These are phyloP conservation scores for Globisporangium sylvaticum DNA, from an alignment of 352 stramenopile genomes.

Conservation along the genomic window DNA sequence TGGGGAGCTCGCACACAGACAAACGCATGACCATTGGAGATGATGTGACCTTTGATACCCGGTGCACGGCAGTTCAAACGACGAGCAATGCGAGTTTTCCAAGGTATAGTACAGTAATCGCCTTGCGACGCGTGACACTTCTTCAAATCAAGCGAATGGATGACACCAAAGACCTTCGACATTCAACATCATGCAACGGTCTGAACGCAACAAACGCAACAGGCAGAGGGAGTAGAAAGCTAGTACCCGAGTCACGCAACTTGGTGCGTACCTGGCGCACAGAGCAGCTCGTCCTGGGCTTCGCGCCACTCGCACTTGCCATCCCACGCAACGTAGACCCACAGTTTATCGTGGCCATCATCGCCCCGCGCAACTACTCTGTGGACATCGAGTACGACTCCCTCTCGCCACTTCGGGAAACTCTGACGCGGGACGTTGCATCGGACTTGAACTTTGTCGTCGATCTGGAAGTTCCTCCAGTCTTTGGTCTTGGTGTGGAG, in stretches of 20 bases:
- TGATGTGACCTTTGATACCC: too few species aligned
- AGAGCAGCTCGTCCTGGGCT: conserved; percentile 62
- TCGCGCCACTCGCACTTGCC: conserved; percentile 44
- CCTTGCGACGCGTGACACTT: too few species aligned
- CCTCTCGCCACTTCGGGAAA: conserved; percentile 60
- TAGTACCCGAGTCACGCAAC: conserved; percentile 1
- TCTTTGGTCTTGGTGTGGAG: conserved; percentile 86
- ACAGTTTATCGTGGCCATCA: conserved; percentile 21
- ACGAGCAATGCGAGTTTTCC: too few species aligned
- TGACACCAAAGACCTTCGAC: too few species aligned
- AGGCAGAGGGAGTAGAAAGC: too few species aligned
- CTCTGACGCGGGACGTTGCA: conserved; percentile 21
- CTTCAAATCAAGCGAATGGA: too few species aligned
- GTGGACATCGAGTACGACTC: conserved; percentile 18
- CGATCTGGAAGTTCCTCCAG: conserved; percentile 60
- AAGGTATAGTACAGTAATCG: too few species aligned
- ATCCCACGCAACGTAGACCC: conserved; percentile 45
- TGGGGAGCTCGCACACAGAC: too few species aligned
- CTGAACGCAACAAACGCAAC: too few species aligned
- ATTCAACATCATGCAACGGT: too few species aligned
- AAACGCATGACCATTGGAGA: too few species aligned
- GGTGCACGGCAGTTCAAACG: too few species aligned
- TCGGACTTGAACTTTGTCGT: conserved; percentile 52
- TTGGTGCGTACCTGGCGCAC: conserved; percentile 50
- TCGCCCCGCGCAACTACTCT: conserved; percentile 21